Evolutionary conservation across 805 yeast genomes (phyloP).

Genomic region (Lipomyces mesembrius): DNA sequence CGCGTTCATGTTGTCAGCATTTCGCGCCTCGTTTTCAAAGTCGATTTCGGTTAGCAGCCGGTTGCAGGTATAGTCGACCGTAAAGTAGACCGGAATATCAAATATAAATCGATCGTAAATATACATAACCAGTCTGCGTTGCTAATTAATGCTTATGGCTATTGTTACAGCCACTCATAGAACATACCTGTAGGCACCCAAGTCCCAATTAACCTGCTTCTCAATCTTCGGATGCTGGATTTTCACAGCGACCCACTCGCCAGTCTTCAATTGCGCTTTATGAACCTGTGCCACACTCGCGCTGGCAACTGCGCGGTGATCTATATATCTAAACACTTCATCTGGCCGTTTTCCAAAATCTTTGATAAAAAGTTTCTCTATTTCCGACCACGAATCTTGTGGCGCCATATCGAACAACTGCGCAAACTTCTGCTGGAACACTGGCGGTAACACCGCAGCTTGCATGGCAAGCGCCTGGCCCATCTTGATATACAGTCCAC

Average conservation of each 20-base stretch:
- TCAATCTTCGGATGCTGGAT: slow-evolving; percentile 67
- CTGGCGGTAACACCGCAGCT: slow-evolving; percentile 66
- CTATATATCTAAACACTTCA: slow-evolving; percentile 54
- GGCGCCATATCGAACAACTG: slow-evolving; percentile 73
- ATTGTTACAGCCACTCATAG: neutral
- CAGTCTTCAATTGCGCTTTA: slow-evolving; percentile 53
- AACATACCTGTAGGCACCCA: slow-evolving; percentile 54
- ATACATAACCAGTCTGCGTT: slow-evolving; percentile 51
- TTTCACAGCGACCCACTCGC: slow-evolving; percentile 65
- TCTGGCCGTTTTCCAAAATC: slow-evolving; percentile 52
- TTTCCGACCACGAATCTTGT: slow-evolving; percentile 53
- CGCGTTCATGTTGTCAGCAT: slow-evolving; percentile 52
- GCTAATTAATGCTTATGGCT: neutral
- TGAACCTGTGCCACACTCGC: slow-evolving; percentile 80
- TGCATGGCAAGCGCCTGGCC: slow-evolving; percentile 84
- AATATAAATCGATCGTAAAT: slow-evolving; percentile 60
- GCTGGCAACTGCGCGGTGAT: slow-evolving; percentile 67
- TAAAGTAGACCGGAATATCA: slow-evolving; percentile 64
- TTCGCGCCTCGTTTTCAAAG: slow-evolving; percentile 60
- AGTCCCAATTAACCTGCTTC: slow-evolving; percentile 64
- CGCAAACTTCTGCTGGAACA: slow-evolving; percentile 62
- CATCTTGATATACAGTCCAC: slow-evolving; percentile 70
- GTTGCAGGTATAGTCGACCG: slow-evolving; percentile 60
- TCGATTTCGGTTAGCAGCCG: slow-evolving; percentile 66
- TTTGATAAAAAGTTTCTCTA: slow-evolving; percentile 40